Base-by-base conservation (phyloP, 2,329 filamentous ascomycete genomes). In the Nemania sp. region DNA sequence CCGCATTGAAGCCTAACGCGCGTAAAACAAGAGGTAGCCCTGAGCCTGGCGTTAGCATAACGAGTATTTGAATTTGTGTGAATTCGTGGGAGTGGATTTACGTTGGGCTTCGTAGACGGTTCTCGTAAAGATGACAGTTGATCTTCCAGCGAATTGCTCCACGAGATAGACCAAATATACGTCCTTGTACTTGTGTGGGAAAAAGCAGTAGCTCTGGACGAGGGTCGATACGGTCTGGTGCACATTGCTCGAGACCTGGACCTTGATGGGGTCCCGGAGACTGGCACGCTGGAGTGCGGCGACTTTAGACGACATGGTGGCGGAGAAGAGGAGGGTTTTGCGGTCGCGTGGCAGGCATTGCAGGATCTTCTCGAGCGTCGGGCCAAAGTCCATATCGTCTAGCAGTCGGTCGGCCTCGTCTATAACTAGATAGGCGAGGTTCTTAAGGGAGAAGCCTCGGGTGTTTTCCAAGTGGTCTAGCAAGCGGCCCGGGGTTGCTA, bases 381-480 rank as follows among this genome's bases (percentile, higher is more conserved):
- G 93, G 0, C 94, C 94, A 73, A 98, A 98, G 79, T 98, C 94
- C 78, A 98, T 90, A 77, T 99, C 96, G 77, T 99, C 96, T 1
- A 98, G 87, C 10, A 98, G 86, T 66, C 94, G 86, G 79, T 98
- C 95, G 26, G 95, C 95, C 82, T 98, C 95, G 77, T 98, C 95
- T 88, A 98, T 94, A 69, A 98, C 94, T 3, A 98, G 84, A 77
- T 95, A 97, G 77, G 94, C 94, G 43, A 98, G 84, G 3, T 87
- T 86, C 32, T 92, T 88, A 56, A 98, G 83, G 1, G 92, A 94
- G 81, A 99, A 98, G 11, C 96, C 95, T 80, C 97, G 98, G 1
- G 96, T 99, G 81, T 97, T 97, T 79, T 98, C 94, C 8, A 98
- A 83, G 75, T 99, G 96, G 76, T 98, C 96, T 4, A 98, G 85